These are phyloP conservation scores for Acacia concinna DNA, from an alignment of 331 rosid genomes.

Conservation along the genomic window DNA sequence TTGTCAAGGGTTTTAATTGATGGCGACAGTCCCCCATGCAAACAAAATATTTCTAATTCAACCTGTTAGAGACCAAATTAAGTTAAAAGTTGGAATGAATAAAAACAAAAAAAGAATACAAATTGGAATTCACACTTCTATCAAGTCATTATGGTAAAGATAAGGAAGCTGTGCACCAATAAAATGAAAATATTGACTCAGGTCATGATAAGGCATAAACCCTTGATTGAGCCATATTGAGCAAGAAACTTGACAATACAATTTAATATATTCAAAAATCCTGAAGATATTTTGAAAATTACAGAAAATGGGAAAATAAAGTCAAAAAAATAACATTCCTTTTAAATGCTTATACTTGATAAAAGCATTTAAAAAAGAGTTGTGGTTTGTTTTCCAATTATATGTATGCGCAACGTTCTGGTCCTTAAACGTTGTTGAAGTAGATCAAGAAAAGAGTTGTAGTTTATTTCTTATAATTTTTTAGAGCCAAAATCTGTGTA, in stretches of 20 bases:
- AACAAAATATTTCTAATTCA: slow-evolving; percentile 80
- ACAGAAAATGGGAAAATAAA: neutral
- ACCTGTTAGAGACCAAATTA: slow-evolving; percentile 45
- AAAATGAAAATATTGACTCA: neutral
- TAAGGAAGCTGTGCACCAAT: neutral
- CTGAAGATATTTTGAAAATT: neutral
- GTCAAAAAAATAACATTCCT: neutral
- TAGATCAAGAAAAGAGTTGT: too few relatives aligned
- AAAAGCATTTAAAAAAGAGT: neutral
- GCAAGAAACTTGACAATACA: neutral
- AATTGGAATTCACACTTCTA: neutral
- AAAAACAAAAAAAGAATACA: neutral
- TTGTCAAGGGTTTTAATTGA: slow-evolving; percentile 80
- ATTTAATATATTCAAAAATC: neutral
- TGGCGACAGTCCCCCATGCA: slow-evolving; percentile 86
- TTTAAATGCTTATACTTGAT: neutral
- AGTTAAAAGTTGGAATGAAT: neutral
- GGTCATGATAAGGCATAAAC: neutral
- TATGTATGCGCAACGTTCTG: too few relatives aligned
- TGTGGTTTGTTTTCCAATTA: too few relatives aligned
- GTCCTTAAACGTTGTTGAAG: too few relatives aligned
- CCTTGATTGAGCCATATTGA: neutral
- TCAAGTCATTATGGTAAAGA: neutral
- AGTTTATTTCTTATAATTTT: too few relatives aligned
- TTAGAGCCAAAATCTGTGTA: too few relatives aligned